Base-by-base conservation (phyloP, 768 basidiomycete species). In the Cystofilobasidium bisporidii region DNA sequence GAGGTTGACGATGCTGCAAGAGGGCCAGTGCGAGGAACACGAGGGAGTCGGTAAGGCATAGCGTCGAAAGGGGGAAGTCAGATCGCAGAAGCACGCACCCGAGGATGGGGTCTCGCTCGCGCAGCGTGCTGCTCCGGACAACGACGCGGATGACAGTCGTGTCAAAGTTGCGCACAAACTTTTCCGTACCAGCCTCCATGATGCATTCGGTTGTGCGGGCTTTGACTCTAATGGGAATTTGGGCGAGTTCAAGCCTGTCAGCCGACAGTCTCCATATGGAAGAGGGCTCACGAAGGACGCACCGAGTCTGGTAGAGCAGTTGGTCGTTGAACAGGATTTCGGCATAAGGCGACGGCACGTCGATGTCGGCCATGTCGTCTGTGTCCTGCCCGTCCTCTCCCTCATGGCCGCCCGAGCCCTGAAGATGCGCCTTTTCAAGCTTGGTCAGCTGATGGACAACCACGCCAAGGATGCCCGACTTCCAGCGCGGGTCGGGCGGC, bases 271-370 rank as follows among this genome's bases (percentile, higher is more conserved):
- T n/a, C n/a, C n/a, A n/a, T n/a, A n/a, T n/a, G n/a, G n/a, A n/a
- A n/a, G n/a, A n/a, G n/a, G n/a, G n/a, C n/a, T n/a, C n/a, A n/a
- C n/a, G n/a, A n/a, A n/a, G n/a, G 11, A 38, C 41, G 40, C 24
- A 41, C 26, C 28, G 38, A 11, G 33, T 15, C 18, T n/a, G 40
- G 55, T 59, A 73, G 40, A 72, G 40, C 28, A 74, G 28, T 64
- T 83, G 81, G 70, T 83, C 83, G 72, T 84, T 83, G 69, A 83
- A 72, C 55, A 81, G 72, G 63, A 82, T 75, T 65, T 81, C 81
- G 74, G 86, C 86, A 45, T 76, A 87, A 0, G 83, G 78, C 64
- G 83, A 84, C 1, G 87, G 87, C 26, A 88, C 75, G 71, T 87
- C 53, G 28, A 56, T 84, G 45, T 80, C 81, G 24, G 75, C 79